These are phyloP conservation scores for Aurantiochytrium sp. DNA, from an alignment of 108 stramenopile species.

Conservation along the genomic window DNA sequence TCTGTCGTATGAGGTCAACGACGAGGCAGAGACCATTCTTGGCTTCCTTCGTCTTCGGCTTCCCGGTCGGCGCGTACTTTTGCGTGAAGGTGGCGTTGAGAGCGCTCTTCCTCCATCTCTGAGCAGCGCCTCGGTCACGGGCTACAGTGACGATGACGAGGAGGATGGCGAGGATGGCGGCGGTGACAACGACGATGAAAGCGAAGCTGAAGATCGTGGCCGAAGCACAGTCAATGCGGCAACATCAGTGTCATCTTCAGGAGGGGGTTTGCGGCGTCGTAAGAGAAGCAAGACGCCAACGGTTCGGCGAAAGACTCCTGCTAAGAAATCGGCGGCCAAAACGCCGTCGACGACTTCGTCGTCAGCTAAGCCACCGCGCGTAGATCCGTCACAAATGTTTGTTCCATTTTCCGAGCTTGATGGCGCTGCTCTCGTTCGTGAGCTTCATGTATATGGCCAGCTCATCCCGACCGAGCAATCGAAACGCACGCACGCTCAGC, in stretches of 20 bases:
- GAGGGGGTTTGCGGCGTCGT: background rate
- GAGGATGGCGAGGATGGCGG: too few species aligned
- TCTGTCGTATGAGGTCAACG: background rate
- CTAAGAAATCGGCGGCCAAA: background rate
- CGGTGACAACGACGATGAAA: background rate
- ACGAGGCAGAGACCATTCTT: background rate
- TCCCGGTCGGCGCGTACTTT: background rate
- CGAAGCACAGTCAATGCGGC: background rate
- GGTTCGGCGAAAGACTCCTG: too few species aligned
- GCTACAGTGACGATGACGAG: too few species aligned
- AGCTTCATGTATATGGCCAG: slow-evolving; percentile 95
- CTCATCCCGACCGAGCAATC: slow-evolving; percentile 69
- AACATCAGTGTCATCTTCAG: background rate
- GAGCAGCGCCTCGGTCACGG: too few species aligned
- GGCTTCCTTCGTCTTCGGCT: background rate
- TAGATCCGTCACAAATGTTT: background rate
- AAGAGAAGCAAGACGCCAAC: background rate
- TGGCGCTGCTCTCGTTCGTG: slow-evolving; percentile 32
- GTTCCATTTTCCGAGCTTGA: background rate
- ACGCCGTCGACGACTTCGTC: background rate
- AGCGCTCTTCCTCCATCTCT: too few species aligned
- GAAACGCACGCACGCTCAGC: slow-evolving; percentile 84
- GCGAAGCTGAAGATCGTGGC: background rate
- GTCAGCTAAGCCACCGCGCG: background rate
- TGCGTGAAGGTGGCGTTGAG: too few species aligned